These are phyloP conservation scores for Sporisorium iseilematis-ciliati DNA, from an alignment of 1,284 basidiomycete genomes.

Conservation along the genomic window DNA sequence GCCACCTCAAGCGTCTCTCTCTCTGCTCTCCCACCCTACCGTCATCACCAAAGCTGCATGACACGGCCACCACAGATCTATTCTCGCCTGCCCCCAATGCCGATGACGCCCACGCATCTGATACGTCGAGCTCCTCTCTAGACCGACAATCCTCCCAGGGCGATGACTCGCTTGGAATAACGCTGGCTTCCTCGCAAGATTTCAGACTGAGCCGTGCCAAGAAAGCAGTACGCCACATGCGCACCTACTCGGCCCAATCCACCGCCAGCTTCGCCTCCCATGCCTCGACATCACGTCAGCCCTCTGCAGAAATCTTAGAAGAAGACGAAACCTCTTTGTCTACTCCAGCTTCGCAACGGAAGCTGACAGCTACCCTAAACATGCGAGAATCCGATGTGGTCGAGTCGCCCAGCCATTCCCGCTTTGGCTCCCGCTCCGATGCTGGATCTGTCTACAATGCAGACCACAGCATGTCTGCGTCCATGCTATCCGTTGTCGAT, in stretches of 20 bases:
- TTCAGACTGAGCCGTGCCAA: conserved; percentile 33
- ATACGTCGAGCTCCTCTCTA: conserved; percentile 32
- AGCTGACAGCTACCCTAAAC: not conserved
- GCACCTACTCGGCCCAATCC: conserved; percentile 41
- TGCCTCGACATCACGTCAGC: conserved; percentile 33
- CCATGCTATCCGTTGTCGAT: conserved; percentile 49
- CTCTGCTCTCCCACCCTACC: conserved; percentile 43
- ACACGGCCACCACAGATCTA: conserved; percentile 17
- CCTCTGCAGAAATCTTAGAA: conserved; percentile 39
- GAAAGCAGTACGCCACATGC: conserved; percentile 41
- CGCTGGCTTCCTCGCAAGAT: conserved; percentile 27
- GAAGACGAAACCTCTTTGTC: conserved; percentile 27
- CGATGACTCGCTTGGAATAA: conserved; percentile 17
- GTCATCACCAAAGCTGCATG: conserved; percentile 23
- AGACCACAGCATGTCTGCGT: conserved; percentile 30
- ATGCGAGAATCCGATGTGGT: conserved; percentile 17
- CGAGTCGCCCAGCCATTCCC: conserved; percentile 29
- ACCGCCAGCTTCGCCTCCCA: conserved; percentile 41
- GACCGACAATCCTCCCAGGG: conserved; percentile 28
- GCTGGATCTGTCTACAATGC: conserved; percentile 35
- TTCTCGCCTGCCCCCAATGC: conserved; percentile 24
- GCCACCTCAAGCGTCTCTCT: conserved; percentile 52
- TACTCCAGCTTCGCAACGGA: conserved; percentile 5
- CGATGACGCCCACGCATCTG: conserved; percentile 18
- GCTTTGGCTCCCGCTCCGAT: conserved; percentile 32